These are phyloP conservation scores for Diplodia scrobiculata DNA, from an alignment of 2,329 filamentous ascomycete genomes.

Conservation along the genomic window DNA sequence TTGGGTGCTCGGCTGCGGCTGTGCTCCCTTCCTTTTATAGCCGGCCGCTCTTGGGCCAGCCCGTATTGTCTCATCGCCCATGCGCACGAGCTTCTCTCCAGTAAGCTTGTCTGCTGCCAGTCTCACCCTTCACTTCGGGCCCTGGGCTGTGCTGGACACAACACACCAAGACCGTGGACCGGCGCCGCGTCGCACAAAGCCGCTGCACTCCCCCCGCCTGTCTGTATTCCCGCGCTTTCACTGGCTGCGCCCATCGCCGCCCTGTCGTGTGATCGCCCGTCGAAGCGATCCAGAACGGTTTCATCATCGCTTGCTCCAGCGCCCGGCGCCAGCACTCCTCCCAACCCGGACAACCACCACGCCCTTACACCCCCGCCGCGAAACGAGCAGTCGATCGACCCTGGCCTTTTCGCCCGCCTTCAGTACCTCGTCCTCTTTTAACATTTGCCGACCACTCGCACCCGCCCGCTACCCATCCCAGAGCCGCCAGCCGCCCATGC, in stretches of 20 bases:
- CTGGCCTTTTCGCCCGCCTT: constrained; percentile 1
- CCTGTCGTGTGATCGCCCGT: constrained; percentile 22
- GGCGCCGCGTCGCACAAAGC: constrained; percentile 7
- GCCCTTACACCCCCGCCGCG: not conserved
- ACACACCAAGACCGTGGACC: not conserved
- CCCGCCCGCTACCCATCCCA: not conserved
- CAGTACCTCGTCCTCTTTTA: not conserved
- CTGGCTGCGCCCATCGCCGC: constrained; percentile 4
- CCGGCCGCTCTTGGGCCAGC: not conserved
- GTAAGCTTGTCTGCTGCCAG: not conserved
- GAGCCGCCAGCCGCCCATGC: constrained; percentile 24
- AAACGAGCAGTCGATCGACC: constrained; percentile 7
- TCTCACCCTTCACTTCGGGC: constrained; percentile 13
- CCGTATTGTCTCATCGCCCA: constrained; percentile 18
- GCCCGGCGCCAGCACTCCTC: constrained; percentile 12
- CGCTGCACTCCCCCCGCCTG: not conserved
- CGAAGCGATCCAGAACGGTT: constrained; percentile 27
- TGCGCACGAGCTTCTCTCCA: constrained; percentile 13
- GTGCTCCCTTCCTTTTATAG: constrained; percentile 24
- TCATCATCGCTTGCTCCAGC: constrained; percentile 23
- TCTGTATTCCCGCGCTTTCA: constrained; percentile 2
- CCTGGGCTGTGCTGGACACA: constrained; percentile 17
- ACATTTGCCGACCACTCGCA: not conserved
- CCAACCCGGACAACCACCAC: constrained; percentile 7
- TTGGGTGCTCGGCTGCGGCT: constrained; percentile 3